Base-by-base conservation (phyloP, 495 filamentous ascomycete species). In the Trichoderma orchidacearum region DNA sequence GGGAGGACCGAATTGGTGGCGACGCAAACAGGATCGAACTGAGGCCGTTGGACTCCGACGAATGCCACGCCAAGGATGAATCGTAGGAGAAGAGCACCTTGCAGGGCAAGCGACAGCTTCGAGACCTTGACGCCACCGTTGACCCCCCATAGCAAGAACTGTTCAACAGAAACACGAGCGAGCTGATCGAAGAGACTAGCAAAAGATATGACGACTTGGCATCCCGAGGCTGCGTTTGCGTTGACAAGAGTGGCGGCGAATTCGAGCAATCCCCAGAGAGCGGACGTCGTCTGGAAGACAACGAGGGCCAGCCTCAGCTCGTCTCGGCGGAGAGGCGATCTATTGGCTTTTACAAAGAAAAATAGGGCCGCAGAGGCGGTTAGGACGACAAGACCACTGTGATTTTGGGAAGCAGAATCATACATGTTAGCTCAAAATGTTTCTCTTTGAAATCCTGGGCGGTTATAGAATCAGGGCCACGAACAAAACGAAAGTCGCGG, bases 241-340 rank as follows among this genome's bases (percentile, higher is more conserved):
- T 76, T 64, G 62, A 81, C 67, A 25, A 78, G 61, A 23, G 75
- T 67, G 1, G 72, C 62, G 52, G 75, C 62, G 56, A 81, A 80
- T 55, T 73, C 72, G 62, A 71, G 59, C 21, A 72, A 63, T 41
- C 75, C 76, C 78, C 78, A 81, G 66, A 75, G 68, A 52, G 73
- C 72, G 29, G 72, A 67, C 57, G 72, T 73, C 9, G 71, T 52
- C 57, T 80, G 68, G 63, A 81, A 81, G 52, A 70, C 59, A 61
- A 75, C 62, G 78, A 81, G 78, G 77, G 75, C 78, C 78, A 81
- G 78, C 78, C 78, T 81, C 78, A 71, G 73, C 74, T 77, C 73
- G 73, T 81, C 77, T 70, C 72, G 66, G 62, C 78, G 74, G 52
- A 77, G 64, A 25, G 72, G 58, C 35, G 70, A 65, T 56, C 72